Evolutionary conservation across 345 rosid species (phyloP).

Genomic region (Ceriops zippeliana): DNA sequence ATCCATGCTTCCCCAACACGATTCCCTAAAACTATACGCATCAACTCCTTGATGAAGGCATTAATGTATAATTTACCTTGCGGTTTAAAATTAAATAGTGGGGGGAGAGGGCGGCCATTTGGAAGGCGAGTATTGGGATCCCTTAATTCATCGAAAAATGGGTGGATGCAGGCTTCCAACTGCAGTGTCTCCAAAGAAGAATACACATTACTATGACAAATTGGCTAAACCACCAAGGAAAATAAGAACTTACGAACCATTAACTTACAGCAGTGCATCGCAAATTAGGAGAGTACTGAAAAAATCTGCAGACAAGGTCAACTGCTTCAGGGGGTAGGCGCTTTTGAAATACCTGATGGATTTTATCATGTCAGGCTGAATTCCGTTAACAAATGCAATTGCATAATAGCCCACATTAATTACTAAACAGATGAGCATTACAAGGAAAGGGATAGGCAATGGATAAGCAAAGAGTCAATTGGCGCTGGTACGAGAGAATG

Average conservation of each 20-base stretch:
- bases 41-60: background rate
- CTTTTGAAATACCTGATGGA: slow-evolving; percentile 68
- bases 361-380: slow-evolving; percentile 6
- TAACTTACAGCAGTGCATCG: slow-evolving; percentile 93
- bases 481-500: background rate
- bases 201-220: background rate
- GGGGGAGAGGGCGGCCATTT: slow-evolving; percentile 93
- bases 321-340: slow-evolving; percentile 96
- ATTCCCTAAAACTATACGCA: background rate
- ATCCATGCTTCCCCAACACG: background rate
- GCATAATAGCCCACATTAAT: background rate
- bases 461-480: background rate
- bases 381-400: background rate
- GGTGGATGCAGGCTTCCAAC: slow-evolving; percentile 92
- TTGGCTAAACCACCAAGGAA: background rate
- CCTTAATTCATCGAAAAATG: slow-evolving; percentile 87
- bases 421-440: background rate
- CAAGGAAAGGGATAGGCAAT: background rate
- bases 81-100: slow-evolving; percentile 76
- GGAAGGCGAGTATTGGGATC: slow-evolving; percentile 86
- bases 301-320: slow-evolving; percentile 90
- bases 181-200: slow-evolving; percentile 21
- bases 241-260: background rate
- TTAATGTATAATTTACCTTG: slow-evolving; percentile 34
- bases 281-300: slow-evolving; percentile 93